Base-by-base conservation (phyloP, 768 basidiomycete species). In the Scleroderma bovista region DNA sequence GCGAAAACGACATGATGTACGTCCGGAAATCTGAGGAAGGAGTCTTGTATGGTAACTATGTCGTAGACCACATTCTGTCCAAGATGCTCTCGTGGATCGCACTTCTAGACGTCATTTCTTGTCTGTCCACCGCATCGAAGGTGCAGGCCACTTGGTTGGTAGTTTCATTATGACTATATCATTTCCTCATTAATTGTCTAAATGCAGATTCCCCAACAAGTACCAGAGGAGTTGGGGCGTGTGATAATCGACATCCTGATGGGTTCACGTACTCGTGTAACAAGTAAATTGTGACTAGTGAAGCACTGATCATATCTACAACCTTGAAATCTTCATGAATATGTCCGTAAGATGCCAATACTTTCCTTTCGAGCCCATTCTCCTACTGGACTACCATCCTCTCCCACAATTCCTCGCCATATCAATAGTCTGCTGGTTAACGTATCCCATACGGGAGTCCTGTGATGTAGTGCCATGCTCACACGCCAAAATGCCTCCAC, bases 341-440 rank as follows among this genome's bases (percentile, higher is more conserved):
- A 20, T 31, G 32, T 12, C 19, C 32, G 44, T 16, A 32, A 19
- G 9, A 32, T 32, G 31, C 29, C 11, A 22, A 45, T 33, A 8
- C 10, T 45, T 34, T 45, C 31, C 31, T 45, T 45, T 33, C 31
- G n/a, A 45, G 31, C 31, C 81, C 81, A 84, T 56, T 81, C 79
- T 11, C 75, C 74, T 1, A 71, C 58, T 20, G 53, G 46, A 36
- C 62, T 66, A 7, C 58, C 60, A 13, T 69, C 66, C 7, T 55
- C 57, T 4, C 75, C 76, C 4, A 60, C 66, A 9, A 75, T 47
- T 1, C 71, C 61, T 51, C 77, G 70, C 80, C 80, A 83, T 11
- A 81, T 41, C 32, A 87, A 61, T 48, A 84, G 48, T 47, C 81
- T 69, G 19, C 66, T 67, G 1, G 76, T 81, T 44, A 87, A 57